A percentile compares a stretch with the other conserved stretches of the same genome.
Evolutionary conservation across 2,329 filamentous ascomycete genomes (phyloP).

Genomic region (Colletotrichum destructivum): DNA sequence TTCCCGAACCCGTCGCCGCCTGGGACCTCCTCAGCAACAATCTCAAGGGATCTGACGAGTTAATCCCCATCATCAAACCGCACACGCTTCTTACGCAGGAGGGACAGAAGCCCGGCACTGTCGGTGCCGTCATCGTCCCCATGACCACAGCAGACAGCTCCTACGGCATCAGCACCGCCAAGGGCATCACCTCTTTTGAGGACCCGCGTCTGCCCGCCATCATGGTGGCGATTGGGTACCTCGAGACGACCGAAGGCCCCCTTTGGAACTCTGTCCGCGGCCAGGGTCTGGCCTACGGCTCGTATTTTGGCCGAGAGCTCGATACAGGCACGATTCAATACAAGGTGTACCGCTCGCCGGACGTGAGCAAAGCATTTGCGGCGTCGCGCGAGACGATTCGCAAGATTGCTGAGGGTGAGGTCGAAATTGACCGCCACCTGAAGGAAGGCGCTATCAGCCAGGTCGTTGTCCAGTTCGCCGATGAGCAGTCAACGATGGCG

Average conservation of each 20-base stretch:
- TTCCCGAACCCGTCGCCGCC: conserved; percentile 81
- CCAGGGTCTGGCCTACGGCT: conserved; percentile 93
- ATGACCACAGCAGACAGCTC: conserved; percentile 95
- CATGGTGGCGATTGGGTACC: conserved; percentile 90
- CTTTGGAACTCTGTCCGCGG: conserved; percentile 95
- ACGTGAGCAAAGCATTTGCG: conserved; percentile 87
- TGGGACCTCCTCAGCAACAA: conserved; percentile 78
- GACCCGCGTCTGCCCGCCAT: conserved; percentile 87
- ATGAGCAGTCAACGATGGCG: conserved; percentile 89
- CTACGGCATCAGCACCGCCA: conserved; percentile 82
- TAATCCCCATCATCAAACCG: conserved; percentile 80
- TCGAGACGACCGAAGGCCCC: conserved; percentile 93
- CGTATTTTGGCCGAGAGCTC: conserved; percentile 82
- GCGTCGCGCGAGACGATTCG: conserved; percentile 83
- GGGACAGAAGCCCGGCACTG: conserved; percentile 81
- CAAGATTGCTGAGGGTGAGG: conserved; percentile 79
- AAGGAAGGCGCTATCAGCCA: conserved; percentile 92
- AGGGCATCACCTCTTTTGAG: conserved; percentile 81
- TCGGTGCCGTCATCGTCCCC: conserved; percentile 84
- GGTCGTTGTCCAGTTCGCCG: conserved; percentile 88
- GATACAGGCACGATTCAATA: conserved; percentile 88
- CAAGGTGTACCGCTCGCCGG: conserved; percentile 90
- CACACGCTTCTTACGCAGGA: conserved; percentile 81
- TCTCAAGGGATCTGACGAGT: conserved; percentile 58
- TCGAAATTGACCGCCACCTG: conserved; percentile 82